A percentile compares a stretch with the other conserved stretches of the same genome.
These are phyloP conservation scores for Termitomyces sp. DNA, from an alignment of 768 basidiomycete species.

Conservation along the genomic window DNA sequence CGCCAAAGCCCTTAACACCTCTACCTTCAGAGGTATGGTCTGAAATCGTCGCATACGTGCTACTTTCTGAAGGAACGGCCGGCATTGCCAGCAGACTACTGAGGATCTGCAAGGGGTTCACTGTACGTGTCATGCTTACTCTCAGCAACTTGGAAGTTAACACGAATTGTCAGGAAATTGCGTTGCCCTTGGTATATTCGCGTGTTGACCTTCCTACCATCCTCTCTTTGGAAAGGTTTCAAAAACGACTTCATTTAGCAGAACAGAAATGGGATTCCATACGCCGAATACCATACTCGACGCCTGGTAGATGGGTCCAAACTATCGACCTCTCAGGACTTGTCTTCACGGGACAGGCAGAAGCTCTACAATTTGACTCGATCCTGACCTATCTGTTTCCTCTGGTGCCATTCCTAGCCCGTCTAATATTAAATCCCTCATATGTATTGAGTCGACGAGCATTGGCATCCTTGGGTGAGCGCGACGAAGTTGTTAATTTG, in stretches of 20 bases:
- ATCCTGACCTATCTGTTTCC: conserved; percentile 62
- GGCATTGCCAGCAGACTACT: conserved; percentile 30
- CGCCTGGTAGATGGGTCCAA: conserved; percentile 86
- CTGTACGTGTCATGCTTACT: conserved; percentile 23
- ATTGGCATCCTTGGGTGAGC: conserved; percentile 43
- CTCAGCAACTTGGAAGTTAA: not conserved
- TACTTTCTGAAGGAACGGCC: conserved; percentile 19
- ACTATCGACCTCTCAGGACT: conserved; percentile 64
- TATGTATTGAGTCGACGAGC: conserved; percentile 59
- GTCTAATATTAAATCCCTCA: conserved; percentile 48
- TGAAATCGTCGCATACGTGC: conserved; percentile 45
- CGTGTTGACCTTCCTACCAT: conserved; percentile 40
- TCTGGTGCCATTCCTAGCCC: conserved; percentile 58
- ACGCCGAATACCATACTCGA: conserved; percentile 79
- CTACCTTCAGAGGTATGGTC: conserved; percentile 73
- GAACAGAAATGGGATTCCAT: conserved; percentile 88
- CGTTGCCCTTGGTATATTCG: conserved; percentile 64
- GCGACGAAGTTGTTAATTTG: conserved; percentile 47
- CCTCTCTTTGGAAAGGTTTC: conserved; percentile 48
- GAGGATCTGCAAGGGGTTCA: conserved; percentile 42
- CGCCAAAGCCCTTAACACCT: conserved; percentile 41
- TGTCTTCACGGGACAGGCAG: conserved; percentile 34
- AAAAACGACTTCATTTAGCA: conserved; percentile 48
- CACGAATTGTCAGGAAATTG: conserved; percentile 45
- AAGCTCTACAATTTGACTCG: conserved; percentile 54